Evolutionary conservation across 352 stramenopile species (phyloP), one percentile per base, ranked within the genome.

Genomic region (Phytophthora crassamura): DNA sequence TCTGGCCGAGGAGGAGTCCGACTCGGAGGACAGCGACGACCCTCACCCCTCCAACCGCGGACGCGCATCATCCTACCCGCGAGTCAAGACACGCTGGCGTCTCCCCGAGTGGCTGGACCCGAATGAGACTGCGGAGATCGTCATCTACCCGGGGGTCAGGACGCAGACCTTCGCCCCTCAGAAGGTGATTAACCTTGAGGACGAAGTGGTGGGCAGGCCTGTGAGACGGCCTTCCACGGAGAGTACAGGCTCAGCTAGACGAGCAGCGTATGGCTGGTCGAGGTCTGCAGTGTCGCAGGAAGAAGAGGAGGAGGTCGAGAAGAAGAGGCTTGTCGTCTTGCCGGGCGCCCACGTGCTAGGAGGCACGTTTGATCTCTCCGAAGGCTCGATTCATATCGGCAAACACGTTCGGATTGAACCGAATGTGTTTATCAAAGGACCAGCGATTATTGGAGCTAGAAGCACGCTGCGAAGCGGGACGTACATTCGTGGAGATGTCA

Each of bases 371-470:
- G 84, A 92, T 45, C 77, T 93, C 20, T 86, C 82, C 0, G 75
- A 89, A 20, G 83, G 86, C 2, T 90, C 84, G 7, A 86, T 94
- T 28, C 74, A 77, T 39, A 79, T 92, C 28, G 83, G 82, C 1
- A 75, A 72, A 52, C 75, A 86, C 49, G 81, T 82, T 32, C 72
- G 80, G 6, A 75, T 94, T n/a, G 83, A 94, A 41, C 77, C 84
- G 1, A 79, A 88, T 34, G 75, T 89, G 50, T 80, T 77, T 61
- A 80, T 94, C 49, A 91, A 91, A 59, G 84, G 84, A n/a, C 85
- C 85, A 0, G 76, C 80, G 8, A 88, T 93, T 66, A 89, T 93
- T 41, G 85, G 81, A 11, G 80, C 85, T 22, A 74, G 72, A 28
- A 86, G 69, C 47, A 85, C 79, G 22, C 33, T 92, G 14, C 84